phyloP scores from a whole-genome alignment of 176 grass and related monocot genomes.

The Triticum monococcum region DNA sequence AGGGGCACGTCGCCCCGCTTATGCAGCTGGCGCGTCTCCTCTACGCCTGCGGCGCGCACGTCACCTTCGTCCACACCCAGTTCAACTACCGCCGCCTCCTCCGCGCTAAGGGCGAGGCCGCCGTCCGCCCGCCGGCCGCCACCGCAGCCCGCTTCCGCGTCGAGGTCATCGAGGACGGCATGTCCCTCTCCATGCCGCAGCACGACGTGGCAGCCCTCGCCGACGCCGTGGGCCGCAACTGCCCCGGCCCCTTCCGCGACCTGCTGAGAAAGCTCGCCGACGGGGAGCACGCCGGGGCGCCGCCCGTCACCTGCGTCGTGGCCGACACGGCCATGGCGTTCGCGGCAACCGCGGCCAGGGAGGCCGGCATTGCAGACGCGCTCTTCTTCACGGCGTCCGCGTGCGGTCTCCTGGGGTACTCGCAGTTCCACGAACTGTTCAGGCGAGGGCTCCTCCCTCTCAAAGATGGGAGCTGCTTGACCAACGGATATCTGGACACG shows the following conservation, averaged over 20 bases:
- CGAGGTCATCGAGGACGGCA: constrained; percentile 37
- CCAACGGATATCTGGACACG: background rate
- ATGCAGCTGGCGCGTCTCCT: constrained; percentile 50
- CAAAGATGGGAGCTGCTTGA: constrained; percentile 2
- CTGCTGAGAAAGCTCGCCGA: background rate
- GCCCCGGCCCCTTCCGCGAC: constrained; percentile 14
- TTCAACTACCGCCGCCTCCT: background rate
- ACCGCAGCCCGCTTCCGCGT: constrained; percentile 23
- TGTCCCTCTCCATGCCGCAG: background rate
- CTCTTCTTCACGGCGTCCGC: constrained; percentile 54
- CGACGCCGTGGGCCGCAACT: constrained; percentile 27
- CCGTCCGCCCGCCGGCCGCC: background rate
- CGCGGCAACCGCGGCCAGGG: constrained; percentile 29
- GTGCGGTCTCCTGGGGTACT: constrained; percentile 25
- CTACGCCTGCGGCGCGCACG: background rate
- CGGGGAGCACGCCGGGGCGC: no score
- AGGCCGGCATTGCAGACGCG: constrained; percentile 28
- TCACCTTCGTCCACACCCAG: constrained; percentile 47
- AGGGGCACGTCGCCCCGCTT: constrained; percentile 33
- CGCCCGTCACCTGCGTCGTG: constrained; percentile 26
- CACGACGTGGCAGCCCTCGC: constrained; percentile 16
- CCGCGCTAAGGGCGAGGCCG: background rate
- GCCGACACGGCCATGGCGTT: constrained; percentile 39
- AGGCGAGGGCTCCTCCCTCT: constrained; percentile 25
- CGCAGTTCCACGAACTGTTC: constrained; percentile 31